Base-by-base conservation (phyloP, 257 asterid genomes). In the Rauvolfia tetraphylla region DNA sequence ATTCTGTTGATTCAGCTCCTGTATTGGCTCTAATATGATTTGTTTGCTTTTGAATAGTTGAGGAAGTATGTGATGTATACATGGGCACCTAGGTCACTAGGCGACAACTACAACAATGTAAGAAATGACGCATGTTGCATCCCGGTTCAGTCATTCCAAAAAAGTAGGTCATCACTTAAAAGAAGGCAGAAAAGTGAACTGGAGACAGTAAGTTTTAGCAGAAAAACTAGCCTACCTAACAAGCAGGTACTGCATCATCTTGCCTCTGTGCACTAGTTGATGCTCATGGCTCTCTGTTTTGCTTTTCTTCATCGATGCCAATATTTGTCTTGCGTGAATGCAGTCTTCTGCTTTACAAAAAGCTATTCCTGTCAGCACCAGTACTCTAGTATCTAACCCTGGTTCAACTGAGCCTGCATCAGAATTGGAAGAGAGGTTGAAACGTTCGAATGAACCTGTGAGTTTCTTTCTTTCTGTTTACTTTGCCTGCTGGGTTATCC, bases 11-110 rank as follows among this genome's bases (percentile, higher is more conserved):
- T 72, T 72, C 76, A 72, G 71, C 75, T 75, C 12, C 80, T 33
- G 8, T 23, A 36, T 61, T 74, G 79, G 57, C 61, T 68, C 71
- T 72, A 42, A 58, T 70, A 56, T 63, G 17, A 25, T 34, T 23
- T 54, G 13, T 65, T 46, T 63, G 56, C 77, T 81, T 67, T 77
- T 76, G 33, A 79, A 68, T 77, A 94, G 98, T 79, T 94, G 87
- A 85, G 98, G 81, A 94, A 84, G 75, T 94, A 94, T 76, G 98
- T 94, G 68, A 84, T 84, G 87, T 92, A 83, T 89, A 93, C 94
- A 33, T 94, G 96, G 90, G 95, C 88, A 48, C 81, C 85, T 75
- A 78, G 87, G 84, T 76, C 88, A 69, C 68, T 90, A 84, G 94
- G 87, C 80, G 96, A 85, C 56, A 76, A 79, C 42, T 25, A 79